Base-by-base conservation (phyloP, 2,329 filamentous ascomycete species). In the Xylariaceae sp. region DNA sequence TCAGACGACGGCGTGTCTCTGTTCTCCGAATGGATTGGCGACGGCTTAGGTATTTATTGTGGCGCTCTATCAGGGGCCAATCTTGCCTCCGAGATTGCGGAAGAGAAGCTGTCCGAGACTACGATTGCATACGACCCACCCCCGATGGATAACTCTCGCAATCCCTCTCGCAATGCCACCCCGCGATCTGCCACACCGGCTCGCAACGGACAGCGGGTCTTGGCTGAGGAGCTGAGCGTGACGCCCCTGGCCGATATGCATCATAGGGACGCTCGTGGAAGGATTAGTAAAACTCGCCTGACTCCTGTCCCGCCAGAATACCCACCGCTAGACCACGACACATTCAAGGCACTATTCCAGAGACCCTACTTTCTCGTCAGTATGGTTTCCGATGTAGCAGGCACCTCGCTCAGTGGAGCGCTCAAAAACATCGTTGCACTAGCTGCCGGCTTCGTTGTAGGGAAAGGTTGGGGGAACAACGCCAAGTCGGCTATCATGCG, bases 401-500 rank as follows among this genome's bases (percentile, higher is more conserved):
- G 94, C 62, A 92, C 96, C 1, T 97, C 94, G 5, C 85, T 99
- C 32, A 88, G 92, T 41, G 94, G 94, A 56, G 94, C 94, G 0
- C 77, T 99, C 63, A 99, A 99, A 80, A 99, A 99, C 76, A 87
- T 99, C 61, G 89, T 99, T 51, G 94, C 94, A 5, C 77, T 99
- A 16, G 92, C 91, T 5, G 92, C 94, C 30, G 94, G 94, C 54
- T 99, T 95, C 71, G 91, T 97, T 42, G 90, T 96, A 61, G 94
- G 94, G 34, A 83, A 92, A 57, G 92, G 92, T 61, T 99, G 94
- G 92, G 94, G 94, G 67, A 92, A 97, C 76, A 99, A 97, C 64
- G 92, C 92, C 61, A 97, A 99, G 76, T 91, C 94, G n/a, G 94
- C 94, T 43, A 86, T 99, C 56, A 97, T 99, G 90, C 88, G 94